phyloP scores from a whole-genome alignment of 148 eudicot genomes.

The Amaranthus hypochondriacus region DNA sequence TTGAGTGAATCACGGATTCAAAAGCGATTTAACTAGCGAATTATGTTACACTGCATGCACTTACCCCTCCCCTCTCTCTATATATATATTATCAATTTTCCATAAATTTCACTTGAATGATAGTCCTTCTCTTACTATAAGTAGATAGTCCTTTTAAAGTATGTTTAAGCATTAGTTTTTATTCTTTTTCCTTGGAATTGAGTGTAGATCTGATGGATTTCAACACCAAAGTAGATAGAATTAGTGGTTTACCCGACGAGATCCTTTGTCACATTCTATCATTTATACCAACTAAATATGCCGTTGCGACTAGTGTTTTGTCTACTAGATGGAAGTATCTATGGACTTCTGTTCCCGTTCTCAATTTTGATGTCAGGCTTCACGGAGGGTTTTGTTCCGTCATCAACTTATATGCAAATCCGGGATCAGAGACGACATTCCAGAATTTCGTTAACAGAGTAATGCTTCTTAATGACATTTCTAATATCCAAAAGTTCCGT shows the following conservation, averaged over 20 bases:
- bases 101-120: too few relatives aligned
- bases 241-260: constrained; percentile 20
- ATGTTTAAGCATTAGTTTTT: too few relatives aligned
- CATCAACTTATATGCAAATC: constrained; percentile 8
- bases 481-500: constrained; percentile 21
- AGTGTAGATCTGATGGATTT: too few relatives aligned
- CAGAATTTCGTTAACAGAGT: constrained; percentile 26
- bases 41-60: too few relatives aligned
- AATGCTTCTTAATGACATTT: constrained; percentile 18
- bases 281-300: constrained; percentile 13
- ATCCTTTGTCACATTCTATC: constrained; percentile 23
- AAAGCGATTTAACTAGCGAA: too few relatives aligned
- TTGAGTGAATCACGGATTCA: too few relatives aligned
- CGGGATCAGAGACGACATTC: constrained; percentile 15
- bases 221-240: not conserved
- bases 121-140: too few relatives aligned
- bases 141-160: too few relatives aligned
- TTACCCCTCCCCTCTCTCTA: too few relatives aligned
- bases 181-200: too few relatives aligned
- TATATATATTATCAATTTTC: too few relatives aligned
- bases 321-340: constrained; percentile 24
- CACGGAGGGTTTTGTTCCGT: not conserved
- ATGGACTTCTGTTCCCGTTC: constrained; percentile 23
- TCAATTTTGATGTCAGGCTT: constrained; percentile 20
- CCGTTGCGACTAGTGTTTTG: constrained; percentile 23